Evolutionary conservation across 2,329 filamentous ascomycete species (phyloP), one percentile per base, ranked within the genome.

Genomic region (Ceratocystis diversiconidia): DNA sequence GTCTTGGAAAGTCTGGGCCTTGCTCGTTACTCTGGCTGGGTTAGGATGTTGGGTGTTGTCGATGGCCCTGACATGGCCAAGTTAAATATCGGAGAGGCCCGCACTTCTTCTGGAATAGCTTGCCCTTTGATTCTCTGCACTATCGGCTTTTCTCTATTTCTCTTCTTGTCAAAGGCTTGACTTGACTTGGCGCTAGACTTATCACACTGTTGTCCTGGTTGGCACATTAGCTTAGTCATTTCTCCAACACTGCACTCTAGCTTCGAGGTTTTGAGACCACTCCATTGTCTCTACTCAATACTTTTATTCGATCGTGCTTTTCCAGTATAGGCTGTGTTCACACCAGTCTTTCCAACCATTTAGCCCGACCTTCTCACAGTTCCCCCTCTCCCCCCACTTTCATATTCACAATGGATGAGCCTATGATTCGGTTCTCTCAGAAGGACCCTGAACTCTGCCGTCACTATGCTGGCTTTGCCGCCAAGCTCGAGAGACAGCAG

Each of bases 381-480:
- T 15, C 22, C 19, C 22, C 1, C 25, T 36, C 60, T 63, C 50
- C 6, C 46, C 15, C 15, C 64, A 36, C n/a, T 17, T 48, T 52
- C 30, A 59, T 32, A 44, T 32, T 36, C 55, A 52, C 32, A 22
- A 64, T 55, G 55, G 64, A 68, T 22, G 52, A 57, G 12, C 50
- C 57, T 32, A 28, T 28, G 5, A 48, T 61, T 43, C 63, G 63
- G 10, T 69, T 68, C 48, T 63, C 67, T 2, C 65, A 68, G 12
- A 63, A 68, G 30, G 72, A 73, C 62, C 70, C 70, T 1, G 71
- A 71, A 44, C 71, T 76, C 17, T 78, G 76, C 67, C 63, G 69
- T 28, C 69, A 73, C 50, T 79, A 79, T 69, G 79, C 79, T 44
- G 70, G 73, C 55, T 80, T 80, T 69, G 77, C 79, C 32, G 72